Evolutionary conservation across 2,329 filamentous ascomycete species (phyloP), one percentile per base, ranked within the genome.

Genomic region (Nothophaeocryptopus gaeumannii): DNA sequence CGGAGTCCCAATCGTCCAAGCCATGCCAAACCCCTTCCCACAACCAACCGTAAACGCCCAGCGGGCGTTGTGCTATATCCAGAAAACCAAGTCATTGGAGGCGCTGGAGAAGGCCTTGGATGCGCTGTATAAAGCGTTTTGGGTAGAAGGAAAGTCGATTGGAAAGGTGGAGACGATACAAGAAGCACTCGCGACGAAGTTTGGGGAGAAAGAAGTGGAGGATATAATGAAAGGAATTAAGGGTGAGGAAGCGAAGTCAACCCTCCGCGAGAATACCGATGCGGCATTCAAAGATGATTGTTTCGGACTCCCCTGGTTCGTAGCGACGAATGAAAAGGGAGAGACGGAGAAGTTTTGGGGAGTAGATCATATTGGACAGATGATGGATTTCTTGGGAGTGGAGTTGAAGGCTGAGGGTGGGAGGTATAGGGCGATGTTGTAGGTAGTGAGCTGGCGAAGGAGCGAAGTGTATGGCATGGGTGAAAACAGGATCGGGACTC

Each of bases 231-330:
- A 58, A 41, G 51, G 60, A 50, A 60, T 63, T 31, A 63, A 59
- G 50, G 66, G 59, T 20, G 62, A 69, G 5, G 72, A 76, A 37
- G 69, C 71, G 34, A 82, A 82, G 66, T 65, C 70, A 13, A 51
- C 60, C 29, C 59, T 84, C 58, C 60, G 54, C 5, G 67, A 66
- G 16, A 81, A 80, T 50, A 82, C 78, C 1, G 71, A 80, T 11
- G 55, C 63, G 43, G 77, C 79, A 1, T 70, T 83, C 16, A 65
- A 68, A 16, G 71, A 75, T 16, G 81, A 79, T 1, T 78, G 78
- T 1, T 85, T 85, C 70, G 81, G 81, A 1, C 60, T 84, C 45
- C 81, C 81, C 2, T 84, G 78, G 76, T 79, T 82, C 60, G 66
- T 72, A 45, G 81, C 78, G 45, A 79, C 74, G 41, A 80, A 83